Base-by-base conservation (phyloP, 2,329 filamentous ascomycete genomes). In the Shiraia bambusicola region DNA sequence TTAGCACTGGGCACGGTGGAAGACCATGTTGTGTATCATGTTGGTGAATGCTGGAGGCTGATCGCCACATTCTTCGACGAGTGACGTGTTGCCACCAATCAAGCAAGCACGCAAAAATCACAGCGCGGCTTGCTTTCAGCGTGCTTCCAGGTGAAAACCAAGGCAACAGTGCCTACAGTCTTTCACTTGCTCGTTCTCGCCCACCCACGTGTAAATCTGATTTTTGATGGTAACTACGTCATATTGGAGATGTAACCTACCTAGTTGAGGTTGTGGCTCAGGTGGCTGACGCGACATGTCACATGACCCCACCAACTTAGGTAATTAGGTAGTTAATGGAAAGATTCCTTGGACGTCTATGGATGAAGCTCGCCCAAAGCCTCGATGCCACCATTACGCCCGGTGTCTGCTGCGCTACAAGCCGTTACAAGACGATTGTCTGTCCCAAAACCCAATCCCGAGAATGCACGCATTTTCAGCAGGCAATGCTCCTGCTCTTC, bases 401-500 rank as follows among this genome's bases (percentile, higher is more conserved):
- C 50, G 42, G 47, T 58, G 37, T 50, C 54, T 26, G 29, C 35
- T 30, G 52, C 49, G 27, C 34, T 52, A 12, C 36, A 50, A 26
- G 40, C 45, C 30, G 32, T 42, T 17, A 52, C 43, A 37, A 40
- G 39, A 14, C 28, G 34, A 15, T 46, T 43, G 40, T 38, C 52
- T 42, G 26, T 16, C 17, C 27, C 34, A 12, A 14, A 25, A 24
- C 6, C 25, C 25, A 12, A 16, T 29, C 42, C 8, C 16, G 39
- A 38, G 13, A 19, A 58, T 56, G 51, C 25, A 11, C 37, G 25
- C 31, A 25, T 47, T n/a, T 40, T 52, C 28, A 28, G 32, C 15
- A 43, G 66, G 37, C 47, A 44, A 37, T 70, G 67, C 42, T 70
- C 67, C 30, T 69, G 65, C 47, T 63, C 64, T 13, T 51, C 65